Evolutionary conservation across 208 protist genomes (phyloP).

Genomic region (Trypanosoma theileri): DNA sequence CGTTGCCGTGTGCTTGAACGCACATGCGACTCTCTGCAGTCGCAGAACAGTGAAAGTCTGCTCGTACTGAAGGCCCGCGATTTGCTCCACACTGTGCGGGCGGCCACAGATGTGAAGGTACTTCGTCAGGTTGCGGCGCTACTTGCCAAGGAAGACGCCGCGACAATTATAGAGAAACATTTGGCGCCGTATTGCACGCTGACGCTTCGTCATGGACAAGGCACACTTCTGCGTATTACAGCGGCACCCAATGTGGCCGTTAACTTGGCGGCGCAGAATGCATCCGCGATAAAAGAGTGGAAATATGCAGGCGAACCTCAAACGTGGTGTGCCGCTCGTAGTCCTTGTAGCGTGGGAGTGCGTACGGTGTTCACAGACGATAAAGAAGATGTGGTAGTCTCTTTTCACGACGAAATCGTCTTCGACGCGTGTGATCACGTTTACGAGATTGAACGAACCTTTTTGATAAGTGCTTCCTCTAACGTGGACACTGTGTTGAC

Average conservation of each 20-base stretch:
- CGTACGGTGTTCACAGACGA: conserved; percentile 27
- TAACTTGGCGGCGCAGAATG: conserved; percentile 11
- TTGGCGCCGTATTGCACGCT: conserved; percentile 11
- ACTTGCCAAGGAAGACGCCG: neutral
- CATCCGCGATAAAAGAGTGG: neutral
- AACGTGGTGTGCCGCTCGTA: neutral
- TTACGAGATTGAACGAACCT: conserved; percentile 40
- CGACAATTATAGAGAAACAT: neutral
- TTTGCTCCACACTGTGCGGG: neutral
- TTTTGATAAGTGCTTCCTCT: conserved; percentile 30
- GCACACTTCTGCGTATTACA: neutral
- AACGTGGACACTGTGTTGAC: conserved; percentile 34
- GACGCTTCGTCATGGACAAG: conserved; percentile 1
- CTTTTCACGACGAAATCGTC: conserved; percentile 41
- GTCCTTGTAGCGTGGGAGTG: neutral
- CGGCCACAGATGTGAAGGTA: neutral
- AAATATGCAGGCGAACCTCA: conserved; percentile 6
- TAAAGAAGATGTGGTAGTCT: conserved; percentile 24
- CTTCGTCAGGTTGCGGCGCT: conserved; percentile 2
- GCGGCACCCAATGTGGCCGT: conserved; percentile 1
- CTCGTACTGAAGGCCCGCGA: neutral
- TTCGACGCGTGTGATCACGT: conserved; percentile 41
- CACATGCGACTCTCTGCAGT: neutral
- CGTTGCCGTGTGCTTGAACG: conserved; percentile 29
- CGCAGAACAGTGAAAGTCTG: neutral